Evolutionary conservation across 2,329 filamentous ascomycete species (phyloP).

Genomic region (Neonectria hederae): DNA sequence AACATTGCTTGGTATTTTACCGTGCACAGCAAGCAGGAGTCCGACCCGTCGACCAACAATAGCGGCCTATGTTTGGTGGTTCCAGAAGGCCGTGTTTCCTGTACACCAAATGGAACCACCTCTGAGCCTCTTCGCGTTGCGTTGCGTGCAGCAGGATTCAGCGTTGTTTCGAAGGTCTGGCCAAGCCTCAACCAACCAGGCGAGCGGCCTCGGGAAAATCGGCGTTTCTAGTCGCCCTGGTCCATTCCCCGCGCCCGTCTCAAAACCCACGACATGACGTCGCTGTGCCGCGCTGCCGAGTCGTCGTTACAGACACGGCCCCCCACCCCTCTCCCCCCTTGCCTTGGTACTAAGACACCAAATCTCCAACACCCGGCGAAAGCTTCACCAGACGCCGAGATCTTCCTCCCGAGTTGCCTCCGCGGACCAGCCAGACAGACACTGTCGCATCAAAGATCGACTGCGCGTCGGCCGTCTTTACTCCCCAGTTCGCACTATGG

Average conservation of each 20-base stretch:
- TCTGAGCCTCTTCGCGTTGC: not conserved
- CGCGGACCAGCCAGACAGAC: conserved; percentile 2
- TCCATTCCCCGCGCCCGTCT: conserved; percentile 35
- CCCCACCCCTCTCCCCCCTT: not conserved
- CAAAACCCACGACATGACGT: conserved; percentile 37
- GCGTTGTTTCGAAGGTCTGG: conserved; percentile 14
- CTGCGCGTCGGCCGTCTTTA: not conserved
- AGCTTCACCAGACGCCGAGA: not conserved
- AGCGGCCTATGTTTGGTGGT: conserved; percentile 4
- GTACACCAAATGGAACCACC: not conserved
- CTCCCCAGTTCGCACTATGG: conserved; percentile 2
- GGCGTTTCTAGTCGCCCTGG: conserved; percentile 33
- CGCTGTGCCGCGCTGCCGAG: conserved; percentile 42
- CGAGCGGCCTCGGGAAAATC: conserved; percentile 38
- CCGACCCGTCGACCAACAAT: not conserved
- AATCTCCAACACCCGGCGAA: not conserved
- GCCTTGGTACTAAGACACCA: too few relatives aligned
- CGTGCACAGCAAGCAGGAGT: not conserved
- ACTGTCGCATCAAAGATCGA: conserved; percentile 17
- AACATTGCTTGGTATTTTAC: not conserved
- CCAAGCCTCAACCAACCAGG: conserved; percentile 19
- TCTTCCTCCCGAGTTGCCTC: conserved; percentile 1
- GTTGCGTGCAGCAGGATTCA: not conserved
- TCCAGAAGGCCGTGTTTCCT: conserved; percentile 15
- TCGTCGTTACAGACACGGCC: conserved; percentile 19